Evolutionary conservation across 2,329 filamentous ascomycete species (phyloP), one percentile per base, ranked within the genome.

Genomic region (Curvularia eragrostidis): DNA sequence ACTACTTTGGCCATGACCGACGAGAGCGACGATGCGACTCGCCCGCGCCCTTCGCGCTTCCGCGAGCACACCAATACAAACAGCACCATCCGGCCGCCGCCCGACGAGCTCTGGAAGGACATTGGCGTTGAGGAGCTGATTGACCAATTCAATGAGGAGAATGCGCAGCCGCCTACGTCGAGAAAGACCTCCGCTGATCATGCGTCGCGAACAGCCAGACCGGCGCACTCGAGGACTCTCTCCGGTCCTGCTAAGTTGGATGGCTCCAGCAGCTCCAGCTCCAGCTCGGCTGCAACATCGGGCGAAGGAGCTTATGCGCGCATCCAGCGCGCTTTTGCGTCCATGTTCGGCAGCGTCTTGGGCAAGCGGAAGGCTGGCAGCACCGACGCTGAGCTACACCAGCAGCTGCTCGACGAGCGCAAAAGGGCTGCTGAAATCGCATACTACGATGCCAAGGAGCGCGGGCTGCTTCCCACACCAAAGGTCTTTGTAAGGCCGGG

Each of bases 331-430:
- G 68, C 66, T 3, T 65, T 71, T 30, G 56, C 67, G 2, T 65
- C 61, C 47, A 63, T 73, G 26, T 71, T 70, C 42, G 60, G 64
- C 41, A 62, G 63, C 39, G 63, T 67, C 26, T 52, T 75, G 47
- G 72, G 71, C 3, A 75, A 75, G 64, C 66, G 73, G 34, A 75
- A 75, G 43, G 67, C 68, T 2, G 69, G 63, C 12, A 53, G 50
- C 26, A 59, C 65, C 5, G 64, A 59, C n/a, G 69, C 66, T 8
- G 67, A 69, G 41, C 56, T 56, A 34, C 44, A 54, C 21, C 55
- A 49, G 30, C 62, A 60, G 21, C 23, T 58, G 2, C 57, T 70
- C 1, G 69, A 71, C 23, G 66, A 71, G 49, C 65, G 70, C 42
- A 74, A 71, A 59, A 59, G 61, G 48, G 58, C 66, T n/a, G 72